These are phyloP conservation scores for Phytophthora quininea DNA, from an alignment of 352 stramenopile genomes.

Conservation along the genomic window DNA sequence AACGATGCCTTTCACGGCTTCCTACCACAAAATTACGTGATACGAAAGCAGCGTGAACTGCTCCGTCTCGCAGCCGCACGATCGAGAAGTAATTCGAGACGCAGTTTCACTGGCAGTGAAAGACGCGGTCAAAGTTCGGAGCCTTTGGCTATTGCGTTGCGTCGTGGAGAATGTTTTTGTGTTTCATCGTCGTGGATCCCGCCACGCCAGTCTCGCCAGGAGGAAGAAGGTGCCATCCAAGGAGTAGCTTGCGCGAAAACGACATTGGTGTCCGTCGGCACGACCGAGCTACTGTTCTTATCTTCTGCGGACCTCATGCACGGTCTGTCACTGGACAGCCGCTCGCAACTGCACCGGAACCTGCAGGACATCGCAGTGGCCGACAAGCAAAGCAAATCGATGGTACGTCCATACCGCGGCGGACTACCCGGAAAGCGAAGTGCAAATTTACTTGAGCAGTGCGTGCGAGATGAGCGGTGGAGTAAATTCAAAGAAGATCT, in stretches of 20 bases:
- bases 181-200: constrained; percentile 64
- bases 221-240: constrained; percentile 8
- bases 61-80: constrained; percentile 13
- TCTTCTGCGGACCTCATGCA: constrained; percentile 42
- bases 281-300: constrained; percentile 63
- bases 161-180: constrained; percentile 54
- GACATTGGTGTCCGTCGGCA: constrained; percentile 43
- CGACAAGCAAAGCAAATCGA: constrained; percentile 17
- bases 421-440: constrained; percentile 9
- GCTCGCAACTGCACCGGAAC: constrained; percentile 46
- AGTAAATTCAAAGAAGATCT: constrained; percentile 43
- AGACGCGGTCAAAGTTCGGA: neutral
- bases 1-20: constrained; percentile 64
- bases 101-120: constrained; percentile 12
- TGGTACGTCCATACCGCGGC: neutral
- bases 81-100: constrained; percentile 9
- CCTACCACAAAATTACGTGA: constrained; percentile 45
- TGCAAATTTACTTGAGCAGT: constrained; percentile 37
- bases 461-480: constrained; percentile 29
- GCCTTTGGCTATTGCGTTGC: constrained; percentile 31
- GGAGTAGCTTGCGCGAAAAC: constrained; percentile 53
- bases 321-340: constrained; percentile 41
- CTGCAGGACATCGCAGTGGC: constrained; percentile 26
- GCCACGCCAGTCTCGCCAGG: constrained; percentile 32
- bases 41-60: constrained; percentile 24